These are phyloP conservation scores for Chlorella sp. DNA, from an alignment of 139 green algal genomes.

Conservation along the genomic window DNA sequence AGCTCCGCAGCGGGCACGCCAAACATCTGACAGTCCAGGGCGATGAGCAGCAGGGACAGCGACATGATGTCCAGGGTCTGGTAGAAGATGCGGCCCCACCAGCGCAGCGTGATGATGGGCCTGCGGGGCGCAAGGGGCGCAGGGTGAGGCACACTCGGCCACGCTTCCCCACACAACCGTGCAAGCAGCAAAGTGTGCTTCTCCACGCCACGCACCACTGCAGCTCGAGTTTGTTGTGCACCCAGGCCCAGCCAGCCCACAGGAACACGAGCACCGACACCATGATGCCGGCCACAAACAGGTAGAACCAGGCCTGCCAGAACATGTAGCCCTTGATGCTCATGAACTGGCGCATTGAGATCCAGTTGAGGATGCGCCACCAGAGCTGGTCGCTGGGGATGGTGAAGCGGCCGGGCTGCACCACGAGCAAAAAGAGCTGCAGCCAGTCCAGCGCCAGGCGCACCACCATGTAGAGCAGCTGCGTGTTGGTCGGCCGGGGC, in stretches of 20 bases:
- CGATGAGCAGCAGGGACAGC: slow-evolving; percentile 21
- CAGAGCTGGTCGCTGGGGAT: not conserved
- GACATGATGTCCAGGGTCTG: slow-evolving; percentile 18
- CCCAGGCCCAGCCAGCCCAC: too few species aligned
- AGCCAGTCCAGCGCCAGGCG: too few species aligned
- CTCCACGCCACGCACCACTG: too few species aligned
- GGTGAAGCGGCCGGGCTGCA: not conserved
- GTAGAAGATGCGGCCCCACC: slow-evolving; percentile 18
- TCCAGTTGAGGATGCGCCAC: not conserved
- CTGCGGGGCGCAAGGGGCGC: too few species aligned
- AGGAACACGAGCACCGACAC: too few species aligned
- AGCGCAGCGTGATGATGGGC: slow-evolving; percentile 24
- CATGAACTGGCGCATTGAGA: not conserved
- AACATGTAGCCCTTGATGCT: not conserved
- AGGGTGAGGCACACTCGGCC: too few species aligned
- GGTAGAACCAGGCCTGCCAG: not conserved
- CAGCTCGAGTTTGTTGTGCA: too few species aligned
- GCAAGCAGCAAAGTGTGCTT: too few species aligned
- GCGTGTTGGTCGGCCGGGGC: too few species aligned
- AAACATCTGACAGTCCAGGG: slow-evolving; percentile 29
- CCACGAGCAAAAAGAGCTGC: not conserved
- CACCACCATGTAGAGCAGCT: too few species aligned
- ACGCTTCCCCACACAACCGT: too few species aligned
- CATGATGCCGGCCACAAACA: not conserved
- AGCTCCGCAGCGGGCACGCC: not conserved